Evolutionary conservation across 495 filamentous ascomycete species (phyloP), one percentile per base, ranked within the genome.

Genomic region (Aeminium ludgeri): DNA sequence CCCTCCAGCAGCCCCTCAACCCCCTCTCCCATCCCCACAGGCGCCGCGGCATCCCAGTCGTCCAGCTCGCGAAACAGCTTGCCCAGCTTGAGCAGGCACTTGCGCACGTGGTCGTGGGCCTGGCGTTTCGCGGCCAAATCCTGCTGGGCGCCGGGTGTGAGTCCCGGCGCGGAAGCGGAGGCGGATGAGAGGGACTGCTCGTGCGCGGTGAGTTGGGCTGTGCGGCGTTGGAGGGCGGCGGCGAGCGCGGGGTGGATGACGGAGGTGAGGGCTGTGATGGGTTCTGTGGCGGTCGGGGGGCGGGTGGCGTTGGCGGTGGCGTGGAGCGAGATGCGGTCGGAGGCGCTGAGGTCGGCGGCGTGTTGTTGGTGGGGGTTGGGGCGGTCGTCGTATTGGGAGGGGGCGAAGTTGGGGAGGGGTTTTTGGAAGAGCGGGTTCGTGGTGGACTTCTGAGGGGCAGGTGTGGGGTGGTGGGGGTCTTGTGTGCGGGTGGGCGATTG

Each of bases 201-300:
- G 12, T 64, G 48, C 51, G 71, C 65, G 54, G 78, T 72, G 20
- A 83, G 59, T 20, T 69, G 65, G 45, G 74, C 71, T 48, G 77
- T 72, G 32, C 89, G 78, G 27, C 89, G 77, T 47, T 78, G 74
- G 28, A 96, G 73, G 4, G 89, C 86, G 41, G 85, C 79, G 56
- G 86, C 78, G 5, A 97, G 72, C 5, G 89, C 91, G 1, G 89
- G 89, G 36, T 95, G 69, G 38, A 97, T 78, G 33, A 97, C 85
- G 43, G 81, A 73, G 54, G 73, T 76, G 0, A 92, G 68, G 7
- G 83, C 80, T 1, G 72, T 75, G 18, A 68, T 48, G 6, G 45
- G 10, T 43, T 51, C 46, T 32, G 46, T 43, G n/a, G 48, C 43
- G 11, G 44, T 28, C 49, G 35, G 7, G 49, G 19, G 18, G 32